Base-by-base conservation (phyloP, 257 asterid species). In the Nicotiana attenuata region DNA sequence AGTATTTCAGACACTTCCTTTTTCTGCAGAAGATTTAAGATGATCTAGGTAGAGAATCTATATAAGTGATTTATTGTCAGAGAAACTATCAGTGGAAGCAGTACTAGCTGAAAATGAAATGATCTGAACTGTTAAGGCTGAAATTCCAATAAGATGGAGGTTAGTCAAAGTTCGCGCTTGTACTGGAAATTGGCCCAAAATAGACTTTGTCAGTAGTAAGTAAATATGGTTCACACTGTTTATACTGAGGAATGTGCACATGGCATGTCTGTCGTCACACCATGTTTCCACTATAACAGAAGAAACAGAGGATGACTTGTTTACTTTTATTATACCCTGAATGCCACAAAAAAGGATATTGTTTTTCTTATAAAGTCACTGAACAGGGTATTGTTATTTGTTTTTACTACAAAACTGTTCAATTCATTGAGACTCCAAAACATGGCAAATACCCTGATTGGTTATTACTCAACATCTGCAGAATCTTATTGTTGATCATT, bases 41-140 rank as follows among this genome's bases (percentile, higher is more conserved):
- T 73, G 59, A 73, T 50, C 24, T 73, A 73, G 26, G 24, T 60
- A 60, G 66, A 22, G 15, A 29, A 60, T 20, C 31, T 60, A 10
- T 28, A 60, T 10, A 60, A 20, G 31, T 60, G 10, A 26, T 5
- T 22, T 60, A 22, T 10, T 10, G 24, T 14, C 16, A 60, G 28
- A 22, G 35, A 45, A 22, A 71, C 35, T 45, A 73, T 73, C 22
- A 24, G 79, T 15, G 16, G 63, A 50, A 73, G 41, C 61, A 73
- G 24, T 73, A 24, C 41, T 73, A 7, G 79, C 79, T 47, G 78
- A 73, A 22, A 20, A 73, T 45, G 7, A 73, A 73, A 73, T 73
- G 63, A 73, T 73, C 79, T 50, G 63, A 73, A 50, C 41, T 73
- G 33, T 73, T 60, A 73, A 73, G 16, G 63, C 41, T 73, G 79